Conservation (phyloP, 2,329 filamentous ascomycete species). For the Botrytis paeoniae region DNA sequence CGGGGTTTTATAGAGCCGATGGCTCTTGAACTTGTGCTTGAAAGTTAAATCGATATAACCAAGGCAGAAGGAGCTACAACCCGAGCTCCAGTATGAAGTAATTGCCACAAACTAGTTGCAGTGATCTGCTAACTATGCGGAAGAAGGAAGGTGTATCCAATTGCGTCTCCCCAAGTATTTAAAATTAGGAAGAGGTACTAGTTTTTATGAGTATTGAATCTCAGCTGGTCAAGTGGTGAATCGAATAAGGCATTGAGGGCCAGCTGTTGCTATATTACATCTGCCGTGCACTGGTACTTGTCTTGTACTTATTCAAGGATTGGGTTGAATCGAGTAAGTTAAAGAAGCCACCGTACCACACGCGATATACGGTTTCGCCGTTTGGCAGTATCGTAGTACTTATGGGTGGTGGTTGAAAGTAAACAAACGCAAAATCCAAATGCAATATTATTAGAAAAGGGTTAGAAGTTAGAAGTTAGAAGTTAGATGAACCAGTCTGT, state of each 20-base stretch:
- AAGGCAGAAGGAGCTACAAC: conserved; percentile 11
- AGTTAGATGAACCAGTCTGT: conserved; percentile 13
- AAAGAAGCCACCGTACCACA: conserved; percentile 18
- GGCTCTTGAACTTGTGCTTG: conserved; percentile 10
- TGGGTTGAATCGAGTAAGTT: background rate
- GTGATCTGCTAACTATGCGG: conserved; percentile 16
- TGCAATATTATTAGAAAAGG: background rate
- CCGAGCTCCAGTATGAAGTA: conserved; percentile 11
- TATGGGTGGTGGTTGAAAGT: conserved; percentile 1
- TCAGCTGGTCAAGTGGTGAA: conserved; percentile 17
- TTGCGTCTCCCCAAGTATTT: conserved; percentile 8
- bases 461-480: background rate
- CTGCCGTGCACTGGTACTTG: conserved; percentile 7
- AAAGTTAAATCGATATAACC: conserved; percentile 15
- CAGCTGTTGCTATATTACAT: conserved; percentile 11
- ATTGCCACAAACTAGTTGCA: conserved; percentile 13
- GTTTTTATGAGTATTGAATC: conserved; percentile 10
- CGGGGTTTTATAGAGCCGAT: conserved; percentile 18
- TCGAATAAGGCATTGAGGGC: conserved; percentile 18
- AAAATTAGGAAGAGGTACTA: conserved; percentile 1
- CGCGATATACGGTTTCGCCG: background rate
- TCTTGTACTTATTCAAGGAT: background rate
- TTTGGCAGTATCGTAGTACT: background rate
- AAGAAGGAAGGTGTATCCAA: conserved; percentile 11
- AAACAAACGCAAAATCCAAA: conserved; percentile 9